phyloP scores from a whole-genome alignment of 257 asterid genomes.

The Fraxinus pennsylvanica region DNA sequence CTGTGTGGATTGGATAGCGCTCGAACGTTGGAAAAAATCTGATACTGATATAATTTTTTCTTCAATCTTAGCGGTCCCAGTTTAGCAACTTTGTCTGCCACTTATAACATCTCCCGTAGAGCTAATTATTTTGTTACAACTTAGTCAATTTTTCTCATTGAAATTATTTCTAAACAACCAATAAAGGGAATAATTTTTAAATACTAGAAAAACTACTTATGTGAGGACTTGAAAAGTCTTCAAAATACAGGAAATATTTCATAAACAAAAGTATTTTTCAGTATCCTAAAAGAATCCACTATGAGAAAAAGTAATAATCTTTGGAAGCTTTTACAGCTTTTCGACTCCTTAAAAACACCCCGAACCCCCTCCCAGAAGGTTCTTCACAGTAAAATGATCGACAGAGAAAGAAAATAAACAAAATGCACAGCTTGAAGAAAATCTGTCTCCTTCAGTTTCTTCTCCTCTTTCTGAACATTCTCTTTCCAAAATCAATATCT shows the following conservation, averaged over 20 bases:
- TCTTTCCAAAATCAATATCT: conserved; percentile 26
- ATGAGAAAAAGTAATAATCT: conserved; percentile 38
- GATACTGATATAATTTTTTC: background rate
- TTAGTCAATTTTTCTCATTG: no score
- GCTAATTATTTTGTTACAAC: no score
- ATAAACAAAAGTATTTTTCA: background rate
- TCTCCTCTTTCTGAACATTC: conserved; percentile 22
- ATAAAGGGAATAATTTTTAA: no score
- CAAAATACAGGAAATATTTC: no score
- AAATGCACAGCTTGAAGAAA: conserved; percentile 45
- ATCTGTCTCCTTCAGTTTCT: conserved; percentile 27
- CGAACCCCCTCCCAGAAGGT: background rate
- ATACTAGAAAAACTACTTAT: no score
- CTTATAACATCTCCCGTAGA: no score
- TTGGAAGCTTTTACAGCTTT: conserved; percentile 12
- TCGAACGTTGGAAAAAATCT: background rate
- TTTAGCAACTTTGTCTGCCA: no score
- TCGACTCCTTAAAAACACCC: conserved; percentile 12
- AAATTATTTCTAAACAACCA: no score
- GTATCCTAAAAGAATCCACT: conserved; percentile 11
- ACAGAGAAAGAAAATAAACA: background rate
- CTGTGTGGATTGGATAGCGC: background rate
- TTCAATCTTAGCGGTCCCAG: no score
- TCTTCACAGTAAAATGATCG: conserved; percentile 7
- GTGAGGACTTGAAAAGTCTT: no score